Base-by-base conservation (phyloP, 345 rosid genomes). In the Microcos paniculata region DNA sequence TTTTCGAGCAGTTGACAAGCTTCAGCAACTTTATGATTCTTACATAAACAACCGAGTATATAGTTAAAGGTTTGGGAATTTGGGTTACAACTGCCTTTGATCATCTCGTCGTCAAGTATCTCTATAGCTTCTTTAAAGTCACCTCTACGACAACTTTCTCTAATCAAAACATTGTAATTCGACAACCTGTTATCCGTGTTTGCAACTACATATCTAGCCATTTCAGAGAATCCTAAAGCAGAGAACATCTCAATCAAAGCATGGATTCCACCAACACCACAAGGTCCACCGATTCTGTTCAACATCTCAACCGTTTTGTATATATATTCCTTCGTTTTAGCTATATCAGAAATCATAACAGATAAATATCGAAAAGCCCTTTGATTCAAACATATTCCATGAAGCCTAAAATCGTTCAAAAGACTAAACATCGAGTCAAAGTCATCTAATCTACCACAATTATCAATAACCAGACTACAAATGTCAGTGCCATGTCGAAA, bases 291-390 rank as follows among this genome's bases (percentile, higher is more conserved):
- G 11, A 84, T 80, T 79, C 58, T 57, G 62, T 80, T 80, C 83
- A 89, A 80, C 45, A 87, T 45, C 30, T 38, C 30, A 18, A 87
- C 58, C 59, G 82, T 76, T 40, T 77, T 82, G 59, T 69, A 16
- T 49, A 84, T 77, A 6, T 79, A 67, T 55, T 77, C 71, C 73
- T 51, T 71, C 18, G 70, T 38, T 30, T 63, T 69, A 15, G 51
- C 76, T 77, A 83, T 73, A 61, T 46, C 49, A 15, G 67, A 55
- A 73, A 62, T 52, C 62, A 73, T 72, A 51, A 70, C 77, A 75
- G 24, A 61, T 42, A 89, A 77, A 76, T 81, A 89, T 14, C 75
- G 76, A 70, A 87, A 87, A 33, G 92, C 89, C 64, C 80, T 84
- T 13, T 66, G 66, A 75, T 79, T 82, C 40, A 89, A 55, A 55